phyloP scores from a whole-genome alignment of 768 basidiomycete genomes.

The Artomyces pyxidatus region DNA sequence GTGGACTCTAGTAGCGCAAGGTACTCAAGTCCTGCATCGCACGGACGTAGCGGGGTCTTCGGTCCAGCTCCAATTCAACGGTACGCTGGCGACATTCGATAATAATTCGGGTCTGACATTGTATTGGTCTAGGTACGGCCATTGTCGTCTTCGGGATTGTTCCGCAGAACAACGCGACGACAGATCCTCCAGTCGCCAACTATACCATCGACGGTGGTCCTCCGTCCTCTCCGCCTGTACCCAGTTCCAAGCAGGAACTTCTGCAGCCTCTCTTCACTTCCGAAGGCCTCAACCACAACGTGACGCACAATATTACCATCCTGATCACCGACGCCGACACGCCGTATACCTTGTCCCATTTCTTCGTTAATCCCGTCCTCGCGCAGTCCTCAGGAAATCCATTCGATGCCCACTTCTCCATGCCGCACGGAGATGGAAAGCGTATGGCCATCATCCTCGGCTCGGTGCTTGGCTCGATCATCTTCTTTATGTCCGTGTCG shows the following conservation, averaged over 20 bases:
- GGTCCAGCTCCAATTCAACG: not conserved
- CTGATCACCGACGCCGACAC: not conserved
- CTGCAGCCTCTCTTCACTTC: not conserved
- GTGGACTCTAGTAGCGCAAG: not conserved
- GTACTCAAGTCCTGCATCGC: not conserved
- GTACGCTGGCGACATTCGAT: not conserved
- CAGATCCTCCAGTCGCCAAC: not conserved
- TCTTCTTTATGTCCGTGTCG: not conserved
- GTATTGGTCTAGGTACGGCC: not conserved
- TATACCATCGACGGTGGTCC: not conserved
- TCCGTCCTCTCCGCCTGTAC: not conserved
- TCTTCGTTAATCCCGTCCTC: too few relatives aligned
- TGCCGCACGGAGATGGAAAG: not conserved
- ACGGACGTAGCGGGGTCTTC: not conserved
- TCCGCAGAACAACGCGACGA: not conserved
- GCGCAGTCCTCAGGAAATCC: too few relatives aligned
- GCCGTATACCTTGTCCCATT: not conserved
- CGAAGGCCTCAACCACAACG: not conserved
- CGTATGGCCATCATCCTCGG: not conserved
- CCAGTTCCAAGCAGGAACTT: not conserved
- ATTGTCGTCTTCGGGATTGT: not conserved
- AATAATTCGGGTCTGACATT: not conserved
- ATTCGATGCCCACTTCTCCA: not conserved
- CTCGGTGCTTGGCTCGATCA: not conserved
- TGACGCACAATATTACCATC: not conserved